Base-by-base conservation (phyloP, 305 asterid genomes). In the Petunia hybrid region DNA sequence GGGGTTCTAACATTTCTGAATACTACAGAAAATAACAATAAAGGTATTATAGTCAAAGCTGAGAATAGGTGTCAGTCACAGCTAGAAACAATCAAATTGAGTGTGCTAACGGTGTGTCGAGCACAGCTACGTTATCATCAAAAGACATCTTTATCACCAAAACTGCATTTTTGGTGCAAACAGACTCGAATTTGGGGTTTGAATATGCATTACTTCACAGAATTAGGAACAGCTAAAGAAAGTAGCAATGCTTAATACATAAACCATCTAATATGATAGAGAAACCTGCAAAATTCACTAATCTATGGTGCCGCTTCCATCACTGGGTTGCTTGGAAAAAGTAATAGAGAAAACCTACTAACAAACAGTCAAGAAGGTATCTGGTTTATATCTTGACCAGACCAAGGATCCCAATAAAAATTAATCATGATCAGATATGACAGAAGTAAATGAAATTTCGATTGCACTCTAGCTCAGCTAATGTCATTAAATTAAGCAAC, bases 391-490 rank as follows among this genome's bases (percentile, higher is more conserved):
- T 8, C 56, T 68, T 68, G 75, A 68, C 55, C 75, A 68, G 56
- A 42, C 75, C 75, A 68, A 68, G 38, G 75, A 67, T 67, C 55
- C 35, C 55, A 67, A 41, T 67, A 67, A n/a, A 38, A 67, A 67
- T 8, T 41, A n/a, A 7, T 8, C 51, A 68, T 68, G 56, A 68
- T 42, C 36, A 63, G 38, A n/a, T 68, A 68, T 42, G 43, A 14
- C 39, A 66, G 16, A 41, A 67, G 75, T 67, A 67, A n/a, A 41
- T 53, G 43, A 67, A 8, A 67, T 14, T 67, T 41, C 51, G 41
- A 67, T 67, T 67, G n/a, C 16, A 53, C 14, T 67, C 75, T 67
- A 67, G 3, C 6, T 67, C 55, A 14, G 75, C 55, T 67, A 42
- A 41, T 8, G 75, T 42, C 75, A 67, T 41, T 41, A 67, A 41